Evolutionary conservation across 345 rosid species (phyloP).

Genomic region (Arabis hirsuta): DNA sequence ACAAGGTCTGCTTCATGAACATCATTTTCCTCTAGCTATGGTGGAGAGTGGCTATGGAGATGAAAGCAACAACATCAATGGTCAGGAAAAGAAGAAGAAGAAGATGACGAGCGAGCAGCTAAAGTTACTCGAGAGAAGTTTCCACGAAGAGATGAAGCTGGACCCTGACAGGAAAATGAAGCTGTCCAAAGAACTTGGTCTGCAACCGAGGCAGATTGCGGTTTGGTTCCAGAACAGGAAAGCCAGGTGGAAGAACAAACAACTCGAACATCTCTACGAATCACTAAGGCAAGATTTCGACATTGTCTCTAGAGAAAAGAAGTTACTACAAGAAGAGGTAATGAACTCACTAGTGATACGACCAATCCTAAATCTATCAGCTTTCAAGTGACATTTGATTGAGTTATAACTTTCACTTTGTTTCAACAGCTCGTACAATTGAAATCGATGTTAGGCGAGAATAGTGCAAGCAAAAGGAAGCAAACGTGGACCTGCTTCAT

Average conservation of each 20-base stretch:
- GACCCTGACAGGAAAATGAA: constrained; percentile 81
- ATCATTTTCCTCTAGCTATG: constrained; percentile 36
- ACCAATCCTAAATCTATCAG: neutral
- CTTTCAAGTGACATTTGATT: neutral
- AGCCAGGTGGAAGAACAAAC: constrained; percentile 90
- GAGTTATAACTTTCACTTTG: constrained; percentile 1
- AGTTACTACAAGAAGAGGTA: constrained; percentile 86
- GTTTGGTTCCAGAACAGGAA: constrained; percentile 95
- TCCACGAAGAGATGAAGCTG: constrained; percentile 83
- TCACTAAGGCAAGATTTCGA: constrained; percentile 70
- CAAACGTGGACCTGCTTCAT: neutral
- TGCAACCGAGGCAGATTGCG: constrained; percentile 85
- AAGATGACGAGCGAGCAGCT: constrained; percentile 69
- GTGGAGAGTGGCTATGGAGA: constrained; percentile 46
- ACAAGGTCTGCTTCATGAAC: constrained; percentile 33
- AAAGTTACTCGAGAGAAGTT: constrained; percentile 75
- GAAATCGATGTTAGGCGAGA: constrained; percentile 29
- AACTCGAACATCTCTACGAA: constrained; percentile 75
- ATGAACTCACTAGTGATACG: neutral
- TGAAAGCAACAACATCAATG: constrained; percentile 42
- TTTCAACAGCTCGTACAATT: constrained; percentile 36
- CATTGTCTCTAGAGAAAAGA: constrained; percentile 66
- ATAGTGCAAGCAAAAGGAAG: constrained; percentile 20
- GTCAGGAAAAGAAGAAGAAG: constrained; percentile 66
- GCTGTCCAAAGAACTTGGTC: constrained; percentile 81